These are phyloP conservation scores for Thelonectria rubi DNA, from an alignment of 2,329 filamentous ascomycete genomes.

Conservation along the genomic window DNA sequence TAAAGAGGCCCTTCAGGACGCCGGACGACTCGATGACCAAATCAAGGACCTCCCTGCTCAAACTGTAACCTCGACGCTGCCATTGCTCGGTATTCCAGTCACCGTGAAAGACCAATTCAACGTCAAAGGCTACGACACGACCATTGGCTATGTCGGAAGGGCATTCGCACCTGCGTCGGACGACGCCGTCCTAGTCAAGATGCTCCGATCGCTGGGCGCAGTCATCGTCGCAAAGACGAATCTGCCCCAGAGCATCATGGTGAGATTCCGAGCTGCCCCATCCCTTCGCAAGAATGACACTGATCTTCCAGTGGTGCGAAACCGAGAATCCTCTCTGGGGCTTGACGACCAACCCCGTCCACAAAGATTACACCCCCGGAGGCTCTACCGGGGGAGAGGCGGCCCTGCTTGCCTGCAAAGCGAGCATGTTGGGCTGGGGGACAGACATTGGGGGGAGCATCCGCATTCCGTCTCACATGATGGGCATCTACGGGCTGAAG, in stretches of 20 bases:
- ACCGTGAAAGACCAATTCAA: conserved; percentile 68
- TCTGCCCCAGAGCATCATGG: conserved; percentile 37
- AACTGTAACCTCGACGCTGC: conserved; percentile 14
- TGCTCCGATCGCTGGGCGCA: conserved; percentile 59
- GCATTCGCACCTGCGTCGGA: conserved; percentile 58
- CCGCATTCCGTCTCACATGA: conserved; percentile 40
- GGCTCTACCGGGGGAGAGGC: conserved; percentile 42
- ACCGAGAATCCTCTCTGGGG: conserved; percentile 45
- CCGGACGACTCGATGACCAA: conserved; percentile 26
- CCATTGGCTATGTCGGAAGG: conserved; percentile 65
- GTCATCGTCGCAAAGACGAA: conserved; percentile 63
- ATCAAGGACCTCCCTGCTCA: conserved; percentile 18
- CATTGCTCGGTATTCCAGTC: conserved; percentile 37
- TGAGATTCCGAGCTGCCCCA: conserved; percentile 6
- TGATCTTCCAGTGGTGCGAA: conserved; percentile 33
- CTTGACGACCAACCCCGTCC: conserved; percentile 36
- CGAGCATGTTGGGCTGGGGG: conserved; percentile 37
- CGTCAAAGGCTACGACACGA: conserved; percentile 64
- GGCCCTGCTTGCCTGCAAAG: conserved; percentile 28
- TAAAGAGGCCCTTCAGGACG: conserved; percentile 30
- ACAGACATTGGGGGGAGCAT: conserved; percentile 43
- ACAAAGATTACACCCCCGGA: conserved; percentile 37
- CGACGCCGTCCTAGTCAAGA: conserved; percentile 58
- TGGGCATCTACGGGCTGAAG: conserved; percentile 38
- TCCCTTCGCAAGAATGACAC: neutral